These are phyloP conservation scores for Pseudodiploospora longispora DNA, from an alignment of 2,329 filamentous ascomycete genomes.

Conservation along the genomic window DNA sequence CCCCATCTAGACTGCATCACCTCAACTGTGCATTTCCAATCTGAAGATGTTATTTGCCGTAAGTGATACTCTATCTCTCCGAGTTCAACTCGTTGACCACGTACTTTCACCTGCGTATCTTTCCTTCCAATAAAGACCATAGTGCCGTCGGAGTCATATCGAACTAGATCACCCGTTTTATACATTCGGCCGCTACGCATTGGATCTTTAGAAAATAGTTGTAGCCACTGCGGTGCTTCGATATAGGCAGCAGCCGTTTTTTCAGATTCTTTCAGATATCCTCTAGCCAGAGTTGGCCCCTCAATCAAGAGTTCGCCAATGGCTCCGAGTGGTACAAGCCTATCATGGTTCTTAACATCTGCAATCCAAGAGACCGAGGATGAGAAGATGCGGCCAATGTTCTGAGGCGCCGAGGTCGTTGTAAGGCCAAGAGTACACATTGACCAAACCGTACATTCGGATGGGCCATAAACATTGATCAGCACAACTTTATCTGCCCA, in stretches of 20 bases:
- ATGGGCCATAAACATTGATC: background rate
- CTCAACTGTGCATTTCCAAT: background rate
- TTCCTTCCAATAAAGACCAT: background rate
- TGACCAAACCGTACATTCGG: background rate
- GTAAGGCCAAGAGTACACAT: background rate
- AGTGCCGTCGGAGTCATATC: background rate
- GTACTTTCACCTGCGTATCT: background rate
- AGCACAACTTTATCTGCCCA: background rate
- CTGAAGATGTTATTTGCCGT: background rate
- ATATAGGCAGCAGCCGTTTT: background rate
- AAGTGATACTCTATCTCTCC: background rate
- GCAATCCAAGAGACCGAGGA: constrained; percentile 1
- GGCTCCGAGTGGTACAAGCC: background rate
- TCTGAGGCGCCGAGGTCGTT: background rate
- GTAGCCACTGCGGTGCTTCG: background rate
- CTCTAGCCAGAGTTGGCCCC: background rate
- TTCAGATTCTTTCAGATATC: background rate
- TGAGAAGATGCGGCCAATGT: background rate
- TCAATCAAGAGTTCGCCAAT: background rate
- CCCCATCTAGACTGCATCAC: background rate
- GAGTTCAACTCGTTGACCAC: background rate
- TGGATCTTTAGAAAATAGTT: background rate
- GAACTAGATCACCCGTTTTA: background rate
- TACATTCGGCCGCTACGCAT: background rate
- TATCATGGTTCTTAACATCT: background rate